phyloP scores from a whole-genome alignment of 139 green algal species.

The Coelastrella sp. region DNA sequence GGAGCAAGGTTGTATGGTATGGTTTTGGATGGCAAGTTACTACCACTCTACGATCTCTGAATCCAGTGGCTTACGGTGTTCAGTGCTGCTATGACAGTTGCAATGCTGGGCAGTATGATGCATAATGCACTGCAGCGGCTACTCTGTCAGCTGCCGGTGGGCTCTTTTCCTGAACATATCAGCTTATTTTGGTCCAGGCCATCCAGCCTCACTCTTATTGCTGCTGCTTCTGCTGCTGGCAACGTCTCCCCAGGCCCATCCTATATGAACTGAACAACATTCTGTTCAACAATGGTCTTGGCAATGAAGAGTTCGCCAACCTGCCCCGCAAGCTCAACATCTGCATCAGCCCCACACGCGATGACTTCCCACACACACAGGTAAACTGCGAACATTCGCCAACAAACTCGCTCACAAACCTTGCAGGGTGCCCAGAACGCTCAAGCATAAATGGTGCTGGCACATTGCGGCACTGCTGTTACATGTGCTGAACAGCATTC shows the following conservation, averaged over 20 bases:
- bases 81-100: too few relatives aligned
- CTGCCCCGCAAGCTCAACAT: slow-evolving; percentile 99
- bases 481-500: too few relatives aligned
- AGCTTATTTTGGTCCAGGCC: too few relatives aligned
- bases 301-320: slow-evolving; percentile 92
- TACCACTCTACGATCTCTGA: too few relatives aligned
- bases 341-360: slow-evolving; percentile 84
- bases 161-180: too few relatives aligned
- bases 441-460: neutral
- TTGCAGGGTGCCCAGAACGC: neutral
- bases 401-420: neutral
- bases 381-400: neutral
- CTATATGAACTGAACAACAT: slow-evolving; percentile 75
- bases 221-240: neutral
- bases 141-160: too few relatives aligned
- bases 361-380: slow-evolving; percentile 95
- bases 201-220: neutral
- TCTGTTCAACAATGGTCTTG: slow-evolving; percentile 66
- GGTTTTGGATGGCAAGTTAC: too few relatives aligned
- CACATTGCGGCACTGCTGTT: too few relatives aligned
- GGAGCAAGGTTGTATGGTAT: too few relatives aligned
- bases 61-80: too few relatives aligned
- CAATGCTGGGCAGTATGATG: too few relatives aligned
- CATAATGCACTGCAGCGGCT: too few relatives aligned
- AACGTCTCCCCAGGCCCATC: slow-evolving; percentile 13